Evolutionary conservation across 1,284 basidiomycete genomes (phyloP), one percentile per base, ranked within the genome.

Genomic region (Waitea zeae): DNA sequence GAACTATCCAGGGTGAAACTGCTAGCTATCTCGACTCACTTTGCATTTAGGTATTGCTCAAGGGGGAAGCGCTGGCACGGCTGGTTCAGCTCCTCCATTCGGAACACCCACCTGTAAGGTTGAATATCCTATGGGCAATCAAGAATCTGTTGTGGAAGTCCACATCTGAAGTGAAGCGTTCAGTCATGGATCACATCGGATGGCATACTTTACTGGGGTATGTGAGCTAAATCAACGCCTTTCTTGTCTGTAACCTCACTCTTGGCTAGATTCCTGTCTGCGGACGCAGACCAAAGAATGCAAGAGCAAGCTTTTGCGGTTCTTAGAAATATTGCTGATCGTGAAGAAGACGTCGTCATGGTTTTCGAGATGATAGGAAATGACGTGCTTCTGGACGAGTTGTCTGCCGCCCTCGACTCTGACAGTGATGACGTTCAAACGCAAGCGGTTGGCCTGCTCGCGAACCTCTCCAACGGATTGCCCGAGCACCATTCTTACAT

Each of bases 91-190:
- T 87, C 3, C 54, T 72, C 1, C 46, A 55, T 14, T 59, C 58
- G 2, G 57, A 59, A 0, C 71, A 83, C 41, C 57, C 64, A 11
- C 60, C 62, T 1, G 56, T 89, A 6, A 58, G 68, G 9, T 49
- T 77, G 29, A 83, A 74, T 41, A 71, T 78, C 0, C 49, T 89
- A 9, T 89, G 86, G 84, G 75, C 76, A 0, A 54, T 88, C 33
- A 87, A 84, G 52, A 90, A 89, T 47, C 46, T 84, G 13, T 48
- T 82, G 4, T 67, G 67, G 49, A 77, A 76, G 46, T 70, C 72
- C 17, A 55, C 52, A 2, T 53, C 61, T 14, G 58, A 63, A 30
- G 64, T 68, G 30, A 88, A 84, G 52, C 54, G 53, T 20, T 54
- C 62, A 32, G 64, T 86, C 7, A 79, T 86, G 67, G 50, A 53